These are phyloP conservation scores for Acidiella bohemica DNA, from an alignment of 495 filamentous ascomycete genomes.

Conservation along the genomic window DNA sequence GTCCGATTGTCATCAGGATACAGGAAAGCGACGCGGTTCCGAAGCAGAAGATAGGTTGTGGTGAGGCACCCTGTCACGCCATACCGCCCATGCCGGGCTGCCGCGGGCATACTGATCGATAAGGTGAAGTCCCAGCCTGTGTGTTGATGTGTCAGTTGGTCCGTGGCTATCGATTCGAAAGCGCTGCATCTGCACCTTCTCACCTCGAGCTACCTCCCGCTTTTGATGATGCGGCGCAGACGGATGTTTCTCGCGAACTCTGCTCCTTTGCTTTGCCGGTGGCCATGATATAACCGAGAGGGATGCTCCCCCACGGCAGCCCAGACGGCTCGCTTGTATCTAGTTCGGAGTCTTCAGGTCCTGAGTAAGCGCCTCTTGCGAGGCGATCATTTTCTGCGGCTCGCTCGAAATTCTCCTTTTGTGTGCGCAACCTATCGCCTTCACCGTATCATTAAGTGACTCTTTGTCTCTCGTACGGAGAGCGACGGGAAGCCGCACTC, in stretches of 20 bases:
- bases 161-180: background rate
- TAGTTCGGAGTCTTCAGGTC: conserved; percentile 39
- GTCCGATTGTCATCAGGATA: background rate
- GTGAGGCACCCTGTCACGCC: background rate
- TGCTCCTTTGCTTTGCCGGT: conserved; percentile 36
- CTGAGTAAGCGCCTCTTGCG: conserved; percentile 42
- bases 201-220: conserved; percentile 28
- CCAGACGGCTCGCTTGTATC: conserved; percentile 41
- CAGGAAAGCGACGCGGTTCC: background rate
- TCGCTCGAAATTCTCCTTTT: conserved; percentile 43
- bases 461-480: too few species aligned
- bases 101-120: conserved; percentile 27
- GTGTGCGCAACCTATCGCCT: conserved; percentile 47
- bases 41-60: background rate
- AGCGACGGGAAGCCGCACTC: too few species aligned
- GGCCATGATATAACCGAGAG: conserved; percentile 40
- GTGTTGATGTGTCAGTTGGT: background rate
- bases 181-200: conserved; percentile 13
- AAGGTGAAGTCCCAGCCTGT: conserved; percentile 26
- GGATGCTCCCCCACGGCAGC: conserved; percentile 50
- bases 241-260: conserved; percentile 20
- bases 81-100: conserved; percentile 17
- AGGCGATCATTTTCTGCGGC: conserved; percentile 42
- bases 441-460: background rate
- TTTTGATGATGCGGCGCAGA: conserved; percentile 25